Base-by-base conservation (phyloP, 2,329 filamentous ascomycete species). In the Metarhizium robertsii region DNA sequence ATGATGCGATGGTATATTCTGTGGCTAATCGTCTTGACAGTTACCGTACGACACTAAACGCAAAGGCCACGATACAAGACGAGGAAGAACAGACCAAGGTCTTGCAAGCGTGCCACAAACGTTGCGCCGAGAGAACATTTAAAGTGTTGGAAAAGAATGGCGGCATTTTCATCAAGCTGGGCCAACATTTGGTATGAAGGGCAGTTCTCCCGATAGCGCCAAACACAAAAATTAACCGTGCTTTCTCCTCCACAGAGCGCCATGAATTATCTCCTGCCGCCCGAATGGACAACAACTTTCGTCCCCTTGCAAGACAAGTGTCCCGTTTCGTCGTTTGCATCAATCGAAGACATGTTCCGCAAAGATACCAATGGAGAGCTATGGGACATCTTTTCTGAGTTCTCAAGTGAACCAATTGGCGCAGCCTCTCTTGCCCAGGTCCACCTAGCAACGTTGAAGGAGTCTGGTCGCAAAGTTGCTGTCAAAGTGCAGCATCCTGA, bases 141-240 rank as follows among this genome's bases (percentile, higher is more conserved):
- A 81, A 79, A 56, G 92, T 95, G 2, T 75, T 97, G 61, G 94
- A 99, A 77, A 90, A 89, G 77, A 97, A 96, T 70, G 94, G 95
- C 30, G 95, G 92, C 32, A 96, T 99, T 60, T 99, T 97, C 65
- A 97, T 99, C 69, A 99, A 99, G 73, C 76, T 99, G 43, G 94
- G 94, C 7, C 94, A 99, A 66, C 94, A 99, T 72, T 71, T 99
- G 71, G 84, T 86, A 76, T 46, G 72, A 45, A 20, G 29, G 10
- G 6, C 20, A 47, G 10, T 46, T 30, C 32, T 42, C 16, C 6
- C 29, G 8, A 50, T 10, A 18, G 14, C 36, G 3, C 16, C 20
- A n/a, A 8, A 25, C 2, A 36, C 2, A 36, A 11, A 34, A 40
- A 40, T 49, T 57, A n/a, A 57, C 34, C 6, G 6, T 14, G 4